Conservation (phyloP, 805 yeast species). For the Phaffomyces antillensis region DNA sequence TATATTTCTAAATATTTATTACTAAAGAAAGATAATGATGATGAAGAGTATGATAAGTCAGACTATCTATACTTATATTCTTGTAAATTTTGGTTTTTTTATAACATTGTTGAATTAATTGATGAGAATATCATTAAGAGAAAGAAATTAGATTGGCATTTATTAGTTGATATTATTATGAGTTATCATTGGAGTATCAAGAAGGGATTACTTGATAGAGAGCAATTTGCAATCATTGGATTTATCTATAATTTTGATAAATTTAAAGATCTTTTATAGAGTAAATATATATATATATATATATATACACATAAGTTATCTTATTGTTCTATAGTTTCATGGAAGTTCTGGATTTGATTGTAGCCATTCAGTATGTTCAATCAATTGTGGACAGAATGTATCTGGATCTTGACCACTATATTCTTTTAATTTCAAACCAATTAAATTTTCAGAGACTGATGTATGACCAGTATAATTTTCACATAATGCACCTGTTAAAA, state of each 20-base stretch:
- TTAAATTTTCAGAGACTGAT: conserved; percentile 16
- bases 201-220: conserved; percentile 7
- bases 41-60: conserved; percentile 6
- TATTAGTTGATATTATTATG: conserved; percentile 7
- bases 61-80: conserved; percentile 16
- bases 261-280: conserved; percentile 3
- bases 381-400: conserved; percentile 25
- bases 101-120: conserved; percentile 1
- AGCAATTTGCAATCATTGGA: conserved; percentile 10
- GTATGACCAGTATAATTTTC: conserved; percentile 19
- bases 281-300: no score
- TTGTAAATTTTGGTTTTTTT: conserved; percentile 12
- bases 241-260: conserved; percentile 6
- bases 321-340: background rate
- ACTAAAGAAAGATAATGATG: conserved; percentile 5
- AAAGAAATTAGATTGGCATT: conserved; percentile 3
- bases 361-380: conserved; percentile 30
- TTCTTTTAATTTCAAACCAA: conserved; percentile 25
- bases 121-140: conserved; percentile 5
- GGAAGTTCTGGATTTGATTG: conserved; percentile 22
- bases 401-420: conserved; percentile 22
- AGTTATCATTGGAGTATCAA: conserved; percentile 16
- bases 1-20: conserved; percentile 5
- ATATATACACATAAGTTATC: background rate
- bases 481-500: conserved; percentile 32